phyloP scores from a whole-genome alignment of 805 yeast species.

The Pichia kluyveri region DNA sequence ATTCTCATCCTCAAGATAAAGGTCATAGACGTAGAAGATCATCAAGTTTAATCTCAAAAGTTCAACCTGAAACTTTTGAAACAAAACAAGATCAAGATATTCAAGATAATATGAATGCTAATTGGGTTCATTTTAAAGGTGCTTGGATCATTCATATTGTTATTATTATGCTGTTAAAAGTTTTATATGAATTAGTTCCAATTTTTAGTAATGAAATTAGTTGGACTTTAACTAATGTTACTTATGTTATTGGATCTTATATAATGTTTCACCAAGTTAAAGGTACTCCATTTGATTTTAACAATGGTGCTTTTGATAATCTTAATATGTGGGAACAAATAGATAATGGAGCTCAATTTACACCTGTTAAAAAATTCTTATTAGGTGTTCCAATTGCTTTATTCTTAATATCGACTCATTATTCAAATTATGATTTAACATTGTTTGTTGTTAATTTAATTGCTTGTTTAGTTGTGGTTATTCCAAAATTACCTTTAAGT shows the following conservation, averaged over 20 bases:
- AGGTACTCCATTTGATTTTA: constrained; percentile 96
- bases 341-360: constrained; percentile 83
- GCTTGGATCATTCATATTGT: constrained; percentile 95
- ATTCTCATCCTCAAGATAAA: constrained; percentile 21
- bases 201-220: constrained; percentile 74
- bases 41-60: constrained; percentile 82
- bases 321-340: constrained; percentile 98
- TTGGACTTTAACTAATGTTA: constrained; percentile 89
- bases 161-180: constrained; percentile 62
- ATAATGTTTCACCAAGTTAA: constrained; percentile 95
- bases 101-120: constrained; percentile 85
- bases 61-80: constrained; percentile 87
- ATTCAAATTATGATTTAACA: constrained; percentile 73
- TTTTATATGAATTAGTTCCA: constrained; percentile 72
- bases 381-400: constrained; percentile 88
- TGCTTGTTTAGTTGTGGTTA: constrained; percentile 77
- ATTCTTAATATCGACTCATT: constrained; percentile 82
- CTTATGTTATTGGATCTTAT: constrained; percentile 86
- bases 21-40: constrained; percentile 56
- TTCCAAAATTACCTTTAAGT: constrained; percentile 82
- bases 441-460: constrained; percentile 72
- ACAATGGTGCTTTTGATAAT: constrained; percentile 91
- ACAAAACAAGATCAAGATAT: constrained; percentile 87
- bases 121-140: constrained; percentile 93
- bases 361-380: constrained; percentile 90